A percentile compares a stretch with the other conserved stretches of the same genome.
Evolutionary conservation across 495 filamentous ascomycete genomes (phyloP).

Genomic region (Hypoxylon cercidicola): DNA sequence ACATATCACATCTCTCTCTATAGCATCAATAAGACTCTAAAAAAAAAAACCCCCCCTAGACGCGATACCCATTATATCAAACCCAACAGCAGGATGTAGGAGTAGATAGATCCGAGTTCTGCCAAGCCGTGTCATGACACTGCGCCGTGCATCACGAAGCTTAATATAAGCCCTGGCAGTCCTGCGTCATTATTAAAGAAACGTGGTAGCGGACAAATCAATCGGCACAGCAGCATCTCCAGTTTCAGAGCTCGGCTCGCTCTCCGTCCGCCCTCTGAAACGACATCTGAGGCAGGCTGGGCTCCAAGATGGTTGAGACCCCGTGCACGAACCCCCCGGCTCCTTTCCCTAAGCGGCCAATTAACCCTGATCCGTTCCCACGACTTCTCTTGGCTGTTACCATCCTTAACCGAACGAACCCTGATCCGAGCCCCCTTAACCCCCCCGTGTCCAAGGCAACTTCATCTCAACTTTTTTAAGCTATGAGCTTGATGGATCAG

Average conservation of each 20-base stretch:
- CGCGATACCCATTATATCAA: constrained; percentile 6
- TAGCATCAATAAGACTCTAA: constrained; percentile 10
- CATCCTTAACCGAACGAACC: constrained; percentile 39
- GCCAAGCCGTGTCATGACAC: constrained; percentile 37
- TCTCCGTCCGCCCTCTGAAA: constrained; percentile 41
- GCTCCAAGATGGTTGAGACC: constrained; percentile 11
- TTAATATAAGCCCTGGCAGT: constrained; percentile 14
- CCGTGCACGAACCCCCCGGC: constrained; percentile 27
- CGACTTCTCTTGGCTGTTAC: constrained; percentile 37
- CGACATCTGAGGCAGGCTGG: constrained; percentile 42
- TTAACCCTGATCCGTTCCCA: constrained; percentile 25
- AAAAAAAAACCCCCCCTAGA: constrained; percentile 2
- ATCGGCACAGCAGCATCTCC: constrained; percentile 31
- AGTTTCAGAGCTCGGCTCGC: constrained; percentile 47
- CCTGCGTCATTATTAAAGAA: constrained; percentile 18
- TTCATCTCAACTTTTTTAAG: constrained; percentile 54
- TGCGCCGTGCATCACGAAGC: constrained; percentile 33
- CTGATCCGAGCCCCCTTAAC: constrained; percentile 40
- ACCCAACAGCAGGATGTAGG: constrained; percentile 20
- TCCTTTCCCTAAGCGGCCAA: constrained; percentile 22
- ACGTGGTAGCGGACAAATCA: constrained; percentile 34
- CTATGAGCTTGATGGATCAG: constrained; percentile 32
- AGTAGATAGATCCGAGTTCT: constrained; percentile 29
- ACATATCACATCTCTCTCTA: neutral
- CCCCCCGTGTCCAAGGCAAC: constrained; percentile 25